Evolutionary conservation across 192 early-diverging fungal genomes (phyloP), one percentile per base, ranked within the genome.

Genomic region (Neocallimastix lanati): DNA sequence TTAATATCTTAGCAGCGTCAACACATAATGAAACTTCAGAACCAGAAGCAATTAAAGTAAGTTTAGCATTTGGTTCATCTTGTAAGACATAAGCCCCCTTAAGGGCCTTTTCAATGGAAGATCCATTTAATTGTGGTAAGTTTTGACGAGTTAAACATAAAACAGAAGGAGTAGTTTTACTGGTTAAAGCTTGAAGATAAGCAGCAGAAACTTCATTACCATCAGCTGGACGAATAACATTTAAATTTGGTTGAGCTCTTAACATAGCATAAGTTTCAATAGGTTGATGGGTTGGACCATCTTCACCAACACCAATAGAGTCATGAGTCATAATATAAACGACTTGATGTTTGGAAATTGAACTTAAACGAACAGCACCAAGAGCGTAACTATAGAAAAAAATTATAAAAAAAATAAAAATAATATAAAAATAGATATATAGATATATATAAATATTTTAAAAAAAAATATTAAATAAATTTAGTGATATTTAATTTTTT

Each of bases 271-370:
- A 82, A 15, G 96, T 97, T 85, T 99, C 97, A 76, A 98, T 93
- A 14, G 97, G 96, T 85, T 99, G 97, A 87, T 99, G 97, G 77
- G 97, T 99, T 30, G 96, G 97, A 11, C 97, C 97, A 87, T 99
- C 97, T 85, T 99, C 97, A 82, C 97, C 97, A 33, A 95, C 91
- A 82, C 96, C 97, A 80, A 99, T 96, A 38, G 96, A 98, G 87
- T 99, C 97, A 90, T 99, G 97, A 79, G 97, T 98, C 93, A 96
- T 96, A 82, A 99, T 92, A 88, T 97, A 98, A 80, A 99, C 83
- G 79, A 98, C 93, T 37, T 93, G 96, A 81, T 94, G 91, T 37
- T 93, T 88, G 78, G 94, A 92, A 77, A 99, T 87, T 11, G 97
- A 95, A 77, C 92, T 88, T 76, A 99, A 87, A 84, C 97, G 93